Base-by-base conservation (phyloP, 164 flowering plant species). In the Nymphaea thermarum region DNA sequence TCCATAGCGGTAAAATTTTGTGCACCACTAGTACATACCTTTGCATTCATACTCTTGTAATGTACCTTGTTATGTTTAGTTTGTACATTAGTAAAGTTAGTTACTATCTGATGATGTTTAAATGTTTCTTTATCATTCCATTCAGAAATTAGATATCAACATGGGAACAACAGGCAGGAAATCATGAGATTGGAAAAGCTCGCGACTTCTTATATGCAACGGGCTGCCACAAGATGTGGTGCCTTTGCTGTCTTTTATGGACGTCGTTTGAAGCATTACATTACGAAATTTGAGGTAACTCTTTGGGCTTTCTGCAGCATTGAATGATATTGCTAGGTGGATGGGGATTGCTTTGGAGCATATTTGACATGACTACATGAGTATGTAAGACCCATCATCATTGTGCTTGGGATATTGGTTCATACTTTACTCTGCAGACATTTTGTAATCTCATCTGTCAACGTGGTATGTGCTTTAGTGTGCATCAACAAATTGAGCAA, bases 171-270 rank as follows among this genome's bases (percentile, higher is more conserved):
- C 18, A 85, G 75, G 81, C 83, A 76, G 78, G 69, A 81, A 74
- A 85, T 93, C 43, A 71, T 87, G 63, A 86, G 96, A 82, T 75
- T 87, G 75, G 95, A 93, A 77, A 93, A 88, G 75, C 77, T 81
- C 77, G 86, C 87, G 55, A 66, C 74, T 75, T 77, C 96, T 63
- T 83, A 60, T 69, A 78, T 80, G 79, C 96, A 81, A 71, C 83
- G 96, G 75, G 82, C 82, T 66, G 82, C 87, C 74, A 83, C 85
- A 59, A 76, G 85, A 62, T 85, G 83, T 75, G 87, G 88, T 43
- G 93, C 98, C 71, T 81, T 90, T 71, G 96, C 98, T 41, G 68
- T 93, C 68, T 74, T 93, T 12, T 86, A 90, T 81, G 95, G 96
- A 43, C 91, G 90, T 72, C 79, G 75, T 73, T 78, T 83, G 66